Percentiles rank a stretch among this genome's conserved stretches.
Conservation (phyloP, 2,329 filamentous ascomycete species). For the Venturia asperata region DNA sequence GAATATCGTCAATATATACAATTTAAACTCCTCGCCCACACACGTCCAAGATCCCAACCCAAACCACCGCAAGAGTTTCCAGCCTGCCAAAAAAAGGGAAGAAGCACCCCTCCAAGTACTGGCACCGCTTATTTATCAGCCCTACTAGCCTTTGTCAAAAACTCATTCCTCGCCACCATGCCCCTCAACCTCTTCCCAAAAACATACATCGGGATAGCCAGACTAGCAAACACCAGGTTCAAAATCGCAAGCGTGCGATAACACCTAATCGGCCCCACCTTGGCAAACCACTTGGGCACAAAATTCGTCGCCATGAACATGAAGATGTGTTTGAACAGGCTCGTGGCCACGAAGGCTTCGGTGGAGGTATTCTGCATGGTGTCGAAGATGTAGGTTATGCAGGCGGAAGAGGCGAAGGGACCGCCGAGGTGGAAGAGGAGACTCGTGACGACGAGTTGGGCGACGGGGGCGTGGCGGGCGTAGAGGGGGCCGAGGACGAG, state of each 20-base stretch:
- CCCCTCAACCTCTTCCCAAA: conserved; percentile 43
- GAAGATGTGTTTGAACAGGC: conserved; percentile 40
- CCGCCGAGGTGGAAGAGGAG: conserved; percentile 45
- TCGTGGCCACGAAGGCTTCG: conserved; percentile 48
- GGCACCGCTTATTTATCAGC: not conserved
- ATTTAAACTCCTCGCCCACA: too few relatives aligned
- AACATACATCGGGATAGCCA: conserved; percentile 46
- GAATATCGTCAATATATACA: too few relatives aligned
- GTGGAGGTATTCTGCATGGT: conserved; percentile 41
- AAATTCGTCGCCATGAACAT: conserved; percentile 42
- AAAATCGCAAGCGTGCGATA: conserved; percentile 28
- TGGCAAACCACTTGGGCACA: conserved; percentile 29
- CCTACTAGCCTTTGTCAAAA: not conserved
- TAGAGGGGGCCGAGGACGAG: conserved; percentile 33
- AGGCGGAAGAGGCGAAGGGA: conserved; percentile 42
- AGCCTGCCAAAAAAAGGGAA: too few relatives aligned
- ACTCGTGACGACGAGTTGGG: conserved; percentile 35
- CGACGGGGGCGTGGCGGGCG: conserved; percentile 16
- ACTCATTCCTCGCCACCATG: not conserved
- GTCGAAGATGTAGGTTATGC: conserved; percentile 47
- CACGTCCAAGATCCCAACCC: too few relatives aligned
- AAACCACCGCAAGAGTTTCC: too few relatives aligned
- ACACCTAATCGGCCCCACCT: conserved; percentile 26
- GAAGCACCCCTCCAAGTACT: too few relatives aligned
- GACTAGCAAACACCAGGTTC: conserved; percentile 39